A percentile compares a stretch with the other conserved stretches of the same genome.
Conservation (phyloP, 225 moss, liverwort and hornwort species). For the Bryum argenteum region DNA sequence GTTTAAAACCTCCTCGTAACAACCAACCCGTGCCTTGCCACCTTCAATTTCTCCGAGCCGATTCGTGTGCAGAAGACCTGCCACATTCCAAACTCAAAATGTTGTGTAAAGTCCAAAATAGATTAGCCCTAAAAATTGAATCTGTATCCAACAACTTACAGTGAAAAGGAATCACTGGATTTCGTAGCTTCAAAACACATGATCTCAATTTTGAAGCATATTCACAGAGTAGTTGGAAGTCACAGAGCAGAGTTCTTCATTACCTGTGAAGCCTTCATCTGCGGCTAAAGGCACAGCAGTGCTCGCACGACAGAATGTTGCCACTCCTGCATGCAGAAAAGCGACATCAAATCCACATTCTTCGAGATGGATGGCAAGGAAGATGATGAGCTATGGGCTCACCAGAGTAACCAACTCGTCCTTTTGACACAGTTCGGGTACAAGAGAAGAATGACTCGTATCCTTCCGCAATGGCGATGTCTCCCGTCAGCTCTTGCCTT, state of each 20-base stretch:
- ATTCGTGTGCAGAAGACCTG: constrained; percentile 82
- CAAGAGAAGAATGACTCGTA: constrained; percentile 98
- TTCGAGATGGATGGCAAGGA: no score
- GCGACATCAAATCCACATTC: no score
- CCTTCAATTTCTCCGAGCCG: constrained; percentile 57
- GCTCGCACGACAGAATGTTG: constrained; percentile 83
- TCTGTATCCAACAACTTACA: constrained; percentile 11
- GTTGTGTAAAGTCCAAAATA: neutral
- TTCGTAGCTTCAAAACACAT: no score
- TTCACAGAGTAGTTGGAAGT: neutral
- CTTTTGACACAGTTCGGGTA: constrained; percentile 72
- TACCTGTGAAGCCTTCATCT: constrained; percentile 95
- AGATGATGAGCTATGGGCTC: neutral
- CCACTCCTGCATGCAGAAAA: constrained; percentile 66
- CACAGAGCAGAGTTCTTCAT: neutral
- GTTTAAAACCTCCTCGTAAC: constrained; percentile 79
- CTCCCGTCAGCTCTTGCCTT: constrained; percentile 84
- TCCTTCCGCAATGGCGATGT: constrained; percentile 77
- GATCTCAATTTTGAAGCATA: no score
- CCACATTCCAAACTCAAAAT: neutral
- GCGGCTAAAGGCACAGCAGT: constrained; percentile 77
- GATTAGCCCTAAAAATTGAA: constrained; percentile 10
- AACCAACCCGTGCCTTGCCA: constrained; percentile 83
- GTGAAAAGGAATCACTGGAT: neutral
- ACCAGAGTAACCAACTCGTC: constrained; percentile 85